Evolutionary conservation across 2,329 filamentous ascomycete genomes (phyloP), one percentile per base, ranked within the genome.

Genomic region (Fusarium nygamai): DNA sequence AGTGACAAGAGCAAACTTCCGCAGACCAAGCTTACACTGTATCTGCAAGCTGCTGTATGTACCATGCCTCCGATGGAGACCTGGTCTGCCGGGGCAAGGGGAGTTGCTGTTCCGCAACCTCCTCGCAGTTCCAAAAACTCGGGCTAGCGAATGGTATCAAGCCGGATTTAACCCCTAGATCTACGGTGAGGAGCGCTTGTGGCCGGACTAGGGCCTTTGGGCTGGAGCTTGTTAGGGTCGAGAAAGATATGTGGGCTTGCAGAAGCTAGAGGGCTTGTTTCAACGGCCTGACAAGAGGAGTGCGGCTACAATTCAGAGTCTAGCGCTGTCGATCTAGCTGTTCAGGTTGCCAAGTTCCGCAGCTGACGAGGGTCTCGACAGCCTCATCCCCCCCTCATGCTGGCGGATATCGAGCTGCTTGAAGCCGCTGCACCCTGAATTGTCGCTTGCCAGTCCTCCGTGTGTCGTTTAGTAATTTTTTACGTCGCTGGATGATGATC

Each of bases 141-240:
- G 72, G 72, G 68, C 72, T 74, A 74, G 71, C 72, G 67, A 74
- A 74, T 74, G 47, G 71, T 31, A 74, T 61, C 56, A 64, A 44
- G 38, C 46, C 72, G 71, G 72, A 51, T 74, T 74, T 74, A 74
- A 74, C 67, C 63, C 63, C 47, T 74, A 74, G 72, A 74, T 74
- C 72, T 69, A 59, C 71, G 71, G 72, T 74, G 71, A 74, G 56
- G 29, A 69, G 61, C 56, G 63, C 67, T 72, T 69, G 72, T 74
- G 60, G 68, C 72, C 72, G 72, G 63, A 53, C 67, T 68, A 74
- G 71, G 71, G 71, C 72, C 71, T 58, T 29, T 74, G 61, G 66
- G 36, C 56, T 64, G 56, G 47, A 64, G 61, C 50, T 46, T 43
- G 33, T 64, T 69, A 72, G 63, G 50, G 67, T 54, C 29, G 31